Evolutionary conservation across 768 basidiomycete genomes (phyloP).

Genomic region (Leccinum disarticulatum): DNA sequence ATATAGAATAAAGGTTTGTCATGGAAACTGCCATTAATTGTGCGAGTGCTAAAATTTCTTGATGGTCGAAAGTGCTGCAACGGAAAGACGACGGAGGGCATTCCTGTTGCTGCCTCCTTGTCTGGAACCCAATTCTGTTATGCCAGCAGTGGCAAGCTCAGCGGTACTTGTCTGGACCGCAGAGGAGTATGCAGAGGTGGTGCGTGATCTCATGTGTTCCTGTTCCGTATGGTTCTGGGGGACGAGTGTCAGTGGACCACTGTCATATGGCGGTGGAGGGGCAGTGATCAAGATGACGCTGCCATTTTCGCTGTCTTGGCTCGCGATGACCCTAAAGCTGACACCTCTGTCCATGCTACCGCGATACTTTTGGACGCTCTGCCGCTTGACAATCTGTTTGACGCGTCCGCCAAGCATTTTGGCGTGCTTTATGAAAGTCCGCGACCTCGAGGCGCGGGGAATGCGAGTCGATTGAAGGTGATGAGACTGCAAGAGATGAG

Average conservation of each 20-base stretch:
- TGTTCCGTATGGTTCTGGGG: slow-evolving; percentile 7
- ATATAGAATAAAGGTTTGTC: slow-evolving; percentile 3
- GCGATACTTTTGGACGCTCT: slow-evolving; percentile 9
- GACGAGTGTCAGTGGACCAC: slow-evolving; percentile 2
- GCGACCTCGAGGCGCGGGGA: slow-evolving; percentile 14
- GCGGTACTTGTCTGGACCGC: slow-evolving; percentile 11
- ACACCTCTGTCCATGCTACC: slow-evolving; percentile 22
- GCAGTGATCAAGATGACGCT: slow-evolving; percentile 33
- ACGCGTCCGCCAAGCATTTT: slow-evolving; percentile 30
- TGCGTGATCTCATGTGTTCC: slow-evolving; percentile 15
- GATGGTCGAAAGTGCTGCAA: slow-evolving; percentile 32
- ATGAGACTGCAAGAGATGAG: slow-evolving; percentile 9
- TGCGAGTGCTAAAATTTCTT: slow-evolving; percentile 19
- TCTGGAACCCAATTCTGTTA: slow-evolving; percentile 15
- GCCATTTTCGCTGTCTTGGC: slow-evolving; percentile 31
- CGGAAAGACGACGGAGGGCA: slow-evolving; percentile 30
- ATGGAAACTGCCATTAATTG: slow-evolving; percentile 2
- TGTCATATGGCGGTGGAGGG: slow-evolving; percentile 28
- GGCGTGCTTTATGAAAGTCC: slow-evolving; percentile 25
- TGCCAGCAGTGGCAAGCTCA: slow-evolving; percentile 8
- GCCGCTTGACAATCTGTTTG: slow-evolving; percentile 26
- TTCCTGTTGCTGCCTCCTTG: slow-evolving; percentile 18
- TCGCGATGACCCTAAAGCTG: slow-evolving; percentile 19
- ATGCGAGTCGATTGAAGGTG: neutral
- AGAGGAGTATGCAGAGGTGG: slow-evolving; percentile 28